A percentile compares a stretch with the other conserved stretches of the same genome.
Evolutionary conservation across 805 yeast species (phyloP).

Genomic region (Lachancea meyersii): DNA sequence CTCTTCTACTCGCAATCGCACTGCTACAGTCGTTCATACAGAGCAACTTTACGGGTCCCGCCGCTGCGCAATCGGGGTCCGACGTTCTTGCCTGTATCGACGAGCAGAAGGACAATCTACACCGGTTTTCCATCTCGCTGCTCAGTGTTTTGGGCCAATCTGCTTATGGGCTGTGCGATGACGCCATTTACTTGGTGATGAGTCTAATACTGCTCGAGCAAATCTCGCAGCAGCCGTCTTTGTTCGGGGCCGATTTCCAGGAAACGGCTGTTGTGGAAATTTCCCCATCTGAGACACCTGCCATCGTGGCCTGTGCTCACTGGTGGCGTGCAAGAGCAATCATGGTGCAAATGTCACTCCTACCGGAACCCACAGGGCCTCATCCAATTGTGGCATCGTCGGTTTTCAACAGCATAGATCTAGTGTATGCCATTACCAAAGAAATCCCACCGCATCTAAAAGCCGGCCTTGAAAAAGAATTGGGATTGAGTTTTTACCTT

Average conservation of each 20-base stretch:
- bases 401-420: conserved; percentile 25
- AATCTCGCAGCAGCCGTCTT: conserved; percentile 32
- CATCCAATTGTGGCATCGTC: conserved; percentile 35
- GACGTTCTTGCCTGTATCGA: conserved; percentile 23
- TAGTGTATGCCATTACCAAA: conserved; percentile 24
- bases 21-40: conserved; percentile 66
- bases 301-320: conserved; percentile 42
- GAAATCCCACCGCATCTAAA: conserved; percentile 25
- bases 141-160: conserved; percentile 60
- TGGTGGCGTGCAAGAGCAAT: conserved; percentile 79
- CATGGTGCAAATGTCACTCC: conserved; percentile 56
- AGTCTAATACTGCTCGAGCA: conserved; percentile 41
- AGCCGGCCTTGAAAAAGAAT: conserved; percentile 30
- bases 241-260: conserved; percentile 18
- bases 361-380: conserved; percentile 54
- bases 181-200: conserved; percentile 42
- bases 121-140: conserved; percentile 25
- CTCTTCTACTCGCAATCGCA: conserved; percentile 44
- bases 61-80: conserved; percentile 36
- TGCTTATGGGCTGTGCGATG: conserved; percentile 55
- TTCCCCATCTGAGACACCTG: conserved; percentile 24
- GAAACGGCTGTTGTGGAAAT: conserved; percentile 19
- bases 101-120: conserved; percentile 14
- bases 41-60: conserved; percentile 80
- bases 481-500: conserved; percentile 47